Conservation (phyloP, 257 asterid species). For the Verbena officinalis region DNA sequence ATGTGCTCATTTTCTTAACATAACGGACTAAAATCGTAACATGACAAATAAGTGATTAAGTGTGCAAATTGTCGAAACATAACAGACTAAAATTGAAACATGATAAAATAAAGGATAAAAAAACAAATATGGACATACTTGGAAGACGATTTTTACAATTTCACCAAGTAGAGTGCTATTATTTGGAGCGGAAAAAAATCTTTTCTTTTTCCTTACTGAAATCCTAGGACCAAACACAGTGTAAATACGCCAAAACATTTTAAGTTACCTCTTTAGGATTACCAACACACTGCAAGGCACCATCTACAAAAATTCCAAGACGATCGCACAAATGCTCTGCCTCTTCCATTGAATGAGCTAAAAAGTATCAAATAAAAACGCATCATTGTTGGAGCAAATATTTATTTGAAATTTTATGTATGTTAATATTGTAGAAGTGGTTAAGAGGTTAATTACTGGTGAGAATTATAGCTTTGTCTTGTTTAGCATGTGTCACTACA, state of each 20-base stretch:
- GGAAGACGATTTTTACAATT: too few relatives aligned
- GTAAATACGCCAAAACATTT: neutral
- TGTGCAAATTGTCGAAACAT: too few relatives aligned
- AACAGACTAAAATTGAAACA: too few relatives aligned
- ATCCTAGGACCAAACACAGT: neutral
- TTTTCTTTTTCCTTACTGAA: too few relatives aligned
- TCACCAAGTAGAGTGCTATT: too few relatives aligned
- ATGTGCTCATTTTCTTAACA: too few relatives aligned
- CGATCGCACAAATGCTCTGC: slow-evolving; percentile 95
- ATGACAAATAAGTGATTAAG: too few relatives aligned
- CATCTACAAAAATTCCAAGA: slow-evolving; percentile 92
- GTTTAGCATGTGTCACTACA: slow-evolving; percentile 85
- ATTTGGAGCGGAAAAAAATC: too few relatives aligned
- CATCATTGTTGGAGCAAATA: slow-evolving; percentile 8
- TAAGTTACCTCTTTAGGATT: slow-evolving; percentile 84
- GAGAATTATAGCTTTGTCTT: slow-evolving; percentile 87
- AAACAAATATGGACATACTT: too few relatives aligned
- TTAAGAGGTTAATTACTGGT: slow-evolving; percentile 59
- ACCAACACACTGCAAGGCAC: slow-evolving; percentile 90
- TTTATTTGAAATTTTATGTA: neutral
- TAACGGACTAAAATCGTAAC: too few relatives aligned
- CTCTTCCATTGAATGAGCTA: slow-evolving; percentile 99
- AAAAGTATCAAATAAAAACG: slow-evolving; percentile 18
- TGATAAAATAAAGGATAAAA: too few relatives aligned
- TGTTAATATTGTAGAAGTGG: slow-evolving; percentile 9